Base-by-base conservation (phyloP, 371 early-diverging fungal species). In the Actinomucor elegans region DNA sequence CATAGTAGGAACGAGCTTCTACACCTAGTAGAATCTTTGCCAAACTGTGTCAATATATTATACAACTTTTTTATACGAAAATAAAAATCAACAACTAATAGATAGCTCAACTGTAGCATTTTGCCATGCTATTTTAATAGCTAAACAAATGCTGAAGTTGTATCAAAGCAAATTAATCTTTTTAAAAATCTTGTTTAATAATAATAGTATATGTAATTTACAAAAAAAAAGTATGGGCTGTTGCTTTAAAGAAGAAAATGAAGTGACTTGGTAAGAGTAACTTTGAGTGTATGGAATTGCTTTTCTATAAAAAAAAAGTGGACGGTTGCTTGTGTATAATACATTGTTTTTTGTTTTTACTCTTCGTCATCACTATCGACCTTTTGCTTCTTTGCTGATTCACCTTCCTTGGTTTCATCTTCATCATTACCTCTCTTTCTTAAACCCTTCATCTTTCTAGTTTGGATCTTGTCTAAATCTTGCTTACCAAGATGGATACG, bases 381-480 rank as follows among this genome's bases (percentile, higher is more conserved):
- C 48, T 70, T 77, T 67, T 75, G 75, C 61, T 67, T 81, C 56
- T 81, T 81, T 32, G 71, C 59, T 32, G 38, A 6, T 18, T 18
- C 47, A 2, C 38, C 56, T 10, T 57, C 56, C 9, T 48, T 69
- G 10, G 66, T 72, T 12, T 77, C 83, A 7, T 77, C 81, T 10
- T 64, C 75, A 34, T 81, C 78, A 17, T 74, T 71, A 38, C 76
- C 75, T 29, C 72, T 42, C 35, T 77, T 71, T 56, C 87, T 76
- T 65, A 98, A 76, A 55, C 94, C 99, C 87, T 96, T 96, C 93
- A 98, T 94, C 86, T 98, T 98, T 65, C 99, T 82, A 1, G 96
- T 95, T 71, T 98, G 98, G 59, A 98, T 77, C 83, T 92, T 89
- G 58, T 76, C 57, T 45, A 98, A 77, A 46, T 96, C 89, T 72